These are phyloP conservation scores for Anethum foeniculum DNA, from an alignment of 140 eudicot genomes.

Conservation along the genomic window DNA sequence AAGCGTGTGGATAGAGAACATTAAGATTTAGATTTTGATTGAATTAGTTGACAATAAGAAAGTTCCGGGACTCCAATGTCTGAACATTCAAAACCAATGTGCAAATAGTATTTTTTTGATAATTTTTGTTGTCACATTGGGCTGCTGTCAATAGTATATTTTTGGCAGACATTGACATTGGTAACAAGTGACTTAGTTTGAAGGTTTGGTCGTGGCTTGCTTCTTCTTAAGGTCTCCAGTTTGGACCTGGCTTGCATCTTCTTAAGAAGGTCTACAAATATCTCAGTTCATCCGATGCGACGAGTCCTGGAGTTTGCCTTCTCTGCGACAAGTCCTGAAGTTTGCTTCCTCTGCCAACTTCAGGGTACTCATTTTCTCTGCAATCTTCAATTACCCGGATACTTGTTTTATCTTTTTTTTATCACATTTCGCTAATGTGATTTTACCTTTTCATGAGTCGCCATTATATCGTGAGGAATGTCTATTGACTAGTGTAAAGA, in stretches of 20 bases:
- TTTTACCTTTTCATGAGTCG: not conserved
- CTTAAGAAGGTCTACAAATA: conserved; percentile 8
- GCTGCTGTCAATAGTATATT: not conserved
- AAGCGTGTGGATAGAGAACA: not conserved
- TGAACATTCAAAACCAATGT: not conserved
- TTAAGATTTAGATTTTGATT: not conserved
- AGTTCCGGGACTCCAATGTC: not conserved
- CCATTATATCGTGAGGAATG: no score
- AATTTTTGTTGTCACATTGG: not conserved
- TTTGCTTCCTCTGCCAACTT: conserved; percentile 29
- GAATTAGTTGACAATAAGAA: not conserved
- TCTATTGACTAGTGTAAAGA: no score
- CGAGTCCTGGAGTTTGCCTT: conserved; percentile 16
- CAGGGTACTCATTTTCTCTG: conserved; percentile 6
- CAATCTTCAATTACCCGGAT: conserved; percentile 18
- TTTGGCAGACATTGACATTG: not conserved
- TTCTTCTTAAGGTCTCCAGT: not conserved
- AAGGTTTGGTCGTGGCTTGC: not conserved
- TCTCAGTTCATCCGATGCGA: conserved; percentile 16
- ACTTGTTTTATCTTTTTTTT: not conserved
- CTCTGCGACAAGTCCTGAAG: no score
- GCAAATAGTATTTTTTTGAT: not conserved
- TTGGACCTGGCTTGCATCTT: not conserved
- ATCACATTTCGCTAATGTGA: not conserved
- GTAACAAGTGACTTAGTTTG: not conserved